A percentile compares a stretch with the other conserved stretches of the same genome.
phyloP scores from a whole-genome alignment of 345 rosid species.

The Psidium guajava region DNA sequence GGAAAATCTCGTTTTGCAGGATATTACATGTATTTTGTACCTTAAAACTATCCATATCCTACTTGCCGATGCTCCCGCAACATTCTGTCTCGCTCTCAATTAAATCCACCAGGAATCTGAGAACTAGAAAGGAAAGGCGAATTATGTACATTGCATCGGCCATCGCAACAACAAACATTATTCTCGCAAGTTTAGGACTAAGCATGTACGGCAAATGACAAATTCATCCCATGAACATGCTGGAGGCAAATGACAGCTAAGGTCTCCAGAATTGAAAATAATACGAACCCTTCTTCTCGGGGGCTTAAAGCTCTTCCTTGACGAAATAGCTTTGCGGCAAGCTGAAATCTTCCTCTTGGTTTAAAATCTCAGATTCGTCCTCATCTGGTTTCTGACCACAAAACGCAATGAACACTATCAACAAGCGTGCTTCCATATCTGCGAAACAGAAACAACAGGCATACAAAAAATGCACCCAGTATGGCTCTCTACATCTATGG shows the following conservation, averaged over 20 bases:
- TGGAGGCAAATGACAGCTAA: neutral
- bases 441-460: neutral
- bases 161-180: neutral
- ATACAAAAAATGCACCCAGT: neutral
- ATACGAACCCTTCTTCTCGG: neutral
- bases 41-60: neutral
- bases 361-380: conserved; percentile 69
- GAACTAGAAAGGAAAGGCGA: neutral
- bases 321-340: conserved; percentile 79
- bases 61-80: neutral
- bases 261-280: neutral
- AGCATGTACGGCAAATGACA: neutral
- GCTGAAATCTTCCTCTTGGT: conserved; percentile 81
- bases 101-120: neutral
- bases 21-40: neutral
- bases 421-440: neutral
- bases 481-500: neutral
- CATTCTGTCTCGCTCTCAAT: neutral
- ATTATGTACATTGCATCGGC: neutral
- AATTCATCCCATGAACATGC: neutral
- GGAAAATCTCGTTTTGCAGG: neutral
- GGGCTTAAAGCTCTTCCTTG: conserved; percentile 51
- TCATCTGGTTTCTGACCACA: conserved; percentile 76
- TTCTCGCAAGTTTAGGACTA: neutral
- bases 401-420: neutral